phyloP scores from a whole-genome alignment of 352 stramenopile genomes.

The Pelagophyceae sp. region DNA sequence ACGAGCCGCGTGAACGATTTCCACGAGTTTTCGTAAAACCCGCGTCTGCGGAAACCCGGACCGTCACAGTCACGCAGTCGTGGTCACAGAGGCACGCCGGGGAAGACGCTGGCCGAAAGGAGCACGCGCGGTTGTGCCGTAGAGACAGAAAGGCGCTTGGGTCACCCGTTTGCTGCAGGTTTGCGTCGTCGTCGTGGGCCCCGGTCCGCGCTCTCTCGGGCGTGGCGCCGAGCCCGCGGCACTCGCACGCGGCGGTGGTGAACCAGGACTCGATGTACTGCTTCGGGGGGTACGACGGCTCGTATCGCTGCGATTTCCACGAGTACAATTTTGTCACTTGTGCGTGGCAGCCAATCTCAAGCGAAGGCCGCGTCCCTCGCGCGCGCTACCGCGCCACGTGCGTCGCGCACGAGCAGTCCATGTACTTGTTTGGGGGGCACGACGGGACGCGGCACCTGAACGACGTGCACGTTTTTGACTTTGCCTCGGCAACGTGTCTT shows the following conservation, averaged over 20 bases:
- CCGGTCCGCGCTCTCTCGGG: slow-evolving; percentile 40
- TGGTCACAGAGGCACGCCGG: too few species aligned
- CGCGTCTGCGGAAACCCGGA: too few species aligned
- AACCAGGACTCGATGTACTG: slow-evolving; percentile 80
- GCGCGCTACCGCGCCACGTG: slow-evolving; percentile 69
- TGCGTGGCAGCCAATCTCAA: slow-evolving; percentile 72
- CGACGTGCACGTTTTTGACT: slow-evolving; percentile 92
- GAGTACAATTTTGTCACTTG: slow-evolving; percentile 80
- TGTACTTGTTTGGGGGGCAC: slow-evolving; percentile 92
- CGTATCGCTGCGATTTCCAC: slow-evolving; percentile 81
- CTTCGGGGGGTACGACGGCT: slow-evolving; percentile 88
- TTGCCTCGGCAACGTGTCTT: too few species aligned
- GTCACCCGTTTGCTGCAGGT: too few species aligned
- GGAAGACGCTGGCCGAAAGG: too few species aligned
- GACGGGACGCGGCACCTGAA: slow-evolving; percentile 92
- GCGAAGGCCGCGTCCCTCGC: slow-evolving; percentile 49
- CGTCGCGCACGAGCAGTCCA: slow-evolving; percentile 78
- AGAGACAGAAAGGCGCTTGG: too few species aligned
- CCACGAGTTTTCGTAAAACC: slow-evolving; percentile 83
- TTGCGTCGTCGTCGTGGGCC: slow-evolving; percentile 52
- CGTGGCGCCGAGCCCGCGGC: slow-evolving; percentile 73
- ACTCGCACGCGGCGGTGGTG: slow-evolving; percentile 85
- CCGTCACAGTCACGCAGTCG: too few species aligned
- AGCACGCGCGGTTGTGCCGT: too few species aligned
- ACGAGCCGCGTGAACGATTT: slow-evolving; percentile 84